Percentiles rank a stretch among this genome's conserved stretches.
These are phyloP conservation scores for Erodium moschatum DNA, from an alignment of 441 rosid species.

Conservation along the genomic window DNA sequence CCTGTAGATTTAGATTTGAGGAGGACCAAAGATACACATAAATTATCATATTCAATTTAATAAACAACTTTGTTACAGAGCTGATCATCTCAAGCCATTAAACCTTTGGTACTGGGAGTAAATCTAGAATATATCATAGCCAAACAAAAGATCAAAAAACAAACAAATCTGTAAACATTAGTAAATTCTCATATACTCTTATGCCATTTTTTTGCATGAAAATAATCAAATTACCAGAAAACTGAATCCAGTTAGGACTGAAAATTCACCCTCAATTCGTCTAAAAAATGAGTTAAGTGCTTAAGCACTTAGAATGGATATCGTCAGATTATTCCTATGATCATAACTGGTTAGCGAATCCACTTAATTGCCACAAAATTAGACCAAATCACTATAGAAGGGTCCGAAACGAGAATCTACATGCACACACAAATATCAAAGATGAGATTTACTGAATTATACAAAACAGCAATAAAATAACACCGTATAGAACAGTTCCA, in stretches of 20 bases:
- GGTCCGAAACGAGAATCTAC: not conserved
- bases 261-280: not conserved
- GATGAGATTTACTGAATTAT: not conserved
- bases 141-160: not conserved
- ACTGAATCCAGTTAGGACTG: not conserved
- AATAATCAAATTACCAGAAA: not conserved
- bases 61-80: not conserved
- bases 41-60: not conserved
- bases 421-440: not conserved
- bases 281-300: not conserved
- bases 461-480: not conserved
- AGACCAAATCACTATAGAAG: not conserved
- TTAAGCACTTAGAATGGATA: not conserved
- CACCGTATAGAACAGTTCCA: not conserved
- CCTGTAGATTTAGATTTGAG: constrained; percentile 34
- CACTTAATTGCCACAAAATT: not conserved
- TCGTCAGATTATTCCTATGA: not conserved
- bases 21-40: not conserved
- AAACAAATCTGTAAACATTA: not conserved
- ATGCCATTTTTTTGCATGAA: not conserved
- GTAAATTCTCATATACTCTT: not conserved
- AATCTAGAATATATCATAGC: not conserved
- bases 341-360: not conserved
- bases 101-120: not conserved
- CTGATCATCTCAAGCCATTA: not conserved